A percentile compares a stretch with the other conserved stretches of the same genome.
phyloP scores from a whole-genome alignment of 140 eudicot species.

The Flaveria floridana region DNA sequence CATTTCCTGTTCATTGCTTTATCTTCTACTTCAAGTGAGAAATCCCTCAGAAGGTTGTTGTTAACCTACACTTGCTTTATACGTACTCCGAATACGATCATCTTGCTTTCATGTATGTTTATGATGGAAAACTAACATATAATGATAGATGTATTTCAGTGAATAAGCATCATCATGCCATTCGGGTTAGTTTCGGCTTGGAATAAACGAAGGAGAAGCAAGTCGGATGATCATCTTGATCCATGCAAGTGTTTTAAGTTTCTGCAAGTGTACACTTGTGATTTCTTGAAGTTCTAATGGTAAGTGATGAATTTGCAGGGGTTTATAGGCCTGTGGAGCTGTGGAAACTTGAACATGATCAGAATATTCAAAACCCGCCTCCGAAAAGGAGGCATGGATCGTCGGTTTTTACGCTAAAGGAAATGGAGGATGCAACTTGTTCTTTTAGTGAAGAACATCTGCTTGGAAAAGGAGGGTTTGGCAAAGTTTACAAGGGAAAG shows the following conservation, averaged over 20 bases:
- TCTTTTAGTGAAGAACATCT: conserved; percentile 75
- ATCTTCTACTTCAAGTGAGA: conserved; percentile 67
- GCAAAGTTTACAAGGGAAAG: conserved; percentile 85
- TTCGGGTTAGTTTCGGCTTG: conserved; percentile 89
- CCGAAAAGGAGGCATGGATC: conserved; percentile 66
- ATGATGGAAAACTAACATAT: conserved; percentile 12
- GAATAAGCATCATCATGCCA: conserved; percentile 57
- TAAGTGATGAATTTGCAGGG: conserved; percentile 50
- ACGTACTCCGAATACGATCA: conserved; percentile 52
- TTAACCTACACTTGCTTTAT: conserved; percentile 62
- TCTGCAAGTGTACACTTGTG: neutral
- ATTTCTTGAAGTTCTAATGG: conserved; percentile 27
- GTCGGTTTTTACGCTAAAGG: conserved; percentile 75
- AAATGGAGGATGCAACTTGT: conserved; percentile 92
- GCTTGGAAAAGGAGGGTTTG: conserved; percentile 94
- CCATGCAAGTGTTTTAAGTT: conserved; percentile 52
- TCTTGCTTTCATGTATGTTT: conserved; percentile 20
- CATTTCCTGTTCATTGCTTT: conserved; percentile 39
- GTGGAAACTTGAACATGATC: conserved; percentile 74
- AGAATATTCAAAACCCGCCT: conserved; percentile 50
- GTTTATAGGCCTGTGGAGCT: conserved; percentile 67
- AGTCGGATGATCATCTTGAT: conserved; percentile 67
- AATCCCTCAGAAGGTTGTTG: conserved; percentile 41
- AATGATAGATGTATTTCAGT: conserved; percentile 20
- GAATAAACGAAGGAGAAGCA: conserved; percentile 93